Conservation (phyloP, 768 basidiomycete species). For the Psilocybe cubensis region DNA sequence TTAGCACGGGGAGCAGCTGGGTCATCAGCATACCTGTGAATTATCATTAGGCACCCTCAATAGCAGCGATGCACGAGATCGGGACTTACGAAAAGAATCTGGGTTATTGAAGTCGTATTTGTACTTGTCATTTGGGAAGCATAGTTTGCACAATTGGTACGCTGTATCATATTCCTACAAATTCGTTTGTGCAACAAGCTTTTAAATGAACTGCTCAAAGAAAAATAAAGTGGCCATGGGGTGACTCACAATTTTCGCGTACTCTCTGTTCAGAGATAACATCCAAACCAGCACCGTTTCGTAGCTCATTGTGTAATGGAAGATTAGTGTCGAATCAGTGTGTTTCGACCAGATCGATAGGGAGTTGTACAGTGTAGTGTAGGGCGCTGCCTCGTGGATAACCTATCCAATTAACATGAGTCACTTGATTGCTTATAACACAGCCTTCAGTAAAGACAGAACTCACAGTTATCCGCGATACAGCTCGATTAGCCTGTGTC, state of each 20-base stretch:
- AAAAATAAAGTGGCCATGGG: conserved; percentile 6
- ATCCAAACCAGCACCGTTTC: conserved; percentile 75
- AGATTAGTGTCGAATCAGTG: neutral
- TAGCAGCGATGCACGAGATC: neutral
- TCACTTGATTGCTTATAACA: conserved; percentile 7
- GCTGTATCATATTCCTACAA: conserved; percentile 75
- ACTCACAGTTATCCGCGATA: neutral
- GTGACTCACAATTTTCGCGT: conserved; percentile 59
- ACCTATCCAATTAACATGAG: conserved; percentile 12
- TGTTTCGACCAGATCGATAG: neutral
- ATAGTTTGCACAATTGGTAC: conserved; percentile 60
- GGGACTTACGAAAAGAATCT: conserved; percentile 71
- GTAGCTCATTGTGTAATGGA: conserved; percentile 17
- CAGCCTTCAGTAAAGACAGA: neutral
- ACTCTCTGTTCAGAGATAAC: conserved; percentile 76
- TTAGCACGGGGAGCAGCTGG: conserved; percentile 76
- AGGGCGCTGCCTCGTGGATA: neutral
- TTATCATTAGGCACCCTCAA: conserved; percentile 8
- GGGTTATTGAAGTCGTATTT: conserved; percentile 57
- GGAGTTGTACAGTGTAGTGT: neutral
- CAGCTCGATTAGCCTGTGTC: neutral
- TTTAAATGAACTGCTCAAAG: too few relatives aligned
- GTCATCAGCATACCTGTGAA: conserved; percentile 67
- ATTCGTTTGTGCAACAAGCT: too few relatives aligned
- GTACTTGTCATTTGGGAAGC: conserved; percentile 60